phyloP scores from a whole-genome alignment of 176 grass and related monocot species.

The Oryza coarctata region DNA sequence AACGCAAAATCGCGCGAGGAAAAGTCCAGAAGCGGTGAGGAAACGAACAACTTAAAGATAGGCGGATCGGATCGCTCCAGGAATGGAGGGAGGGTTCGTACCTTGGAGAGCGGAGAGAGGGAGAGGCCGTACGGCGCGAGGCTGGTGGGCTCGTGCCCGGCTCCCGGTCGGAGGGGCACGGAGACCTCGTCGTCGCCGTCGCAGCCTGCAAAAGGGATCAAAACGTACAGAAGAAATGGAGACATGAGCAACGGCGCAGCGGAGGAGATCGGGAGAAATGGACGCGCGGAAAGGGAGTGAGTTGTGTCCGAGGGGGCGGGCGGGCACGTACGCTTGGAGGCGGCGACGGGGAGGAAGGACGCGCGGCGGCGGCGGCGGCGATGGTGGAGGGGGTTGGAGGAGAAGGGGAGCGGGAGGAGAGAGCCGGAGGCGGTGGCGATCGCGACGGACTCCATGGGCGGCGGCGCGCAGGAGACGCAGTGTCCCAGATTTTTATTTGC shows the following conservation, averaged over 20 bases:
- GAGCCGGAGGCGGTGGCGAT: conserved; percentile 42
- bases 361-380: conserved; percentile 31
- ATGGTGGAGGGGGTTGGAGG: conserved; percentile 18
- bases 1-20: not conserved
- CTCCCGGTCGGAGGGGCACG: not conserved
- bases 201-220: conserved; percentile 27
- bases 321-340: conserved; percentile 58
- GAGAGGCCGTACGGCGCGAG: conserved; percentile 48
- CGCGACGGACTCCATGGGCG: conserved; percentile 75
- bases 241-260: not conserved
- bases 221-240: not conserved
- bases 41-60: not conserved
- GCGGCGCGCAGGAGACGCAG: not conserved
- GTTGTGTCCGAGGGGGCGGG: not conserved
- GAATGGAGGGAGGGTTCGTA: conserved; percentile 7
- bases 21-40: not conserved
- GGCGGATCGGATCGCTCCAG: not conserved
- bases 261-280: not conserved
- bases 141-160: conserved; percentile 39
- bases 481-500: conserved; percentile 12
- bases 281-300: not conserved
- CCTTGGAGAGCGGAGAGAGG: conserved; percentile 78
- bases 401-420: conserved; percentile 26
- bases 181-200: conserved; percentile 21
- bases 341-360: conserved; percentile 49